Conservation (phyloP, 2,329 filamentous ascomycete species). For the Diaporthe citrichinensis region DNA sequence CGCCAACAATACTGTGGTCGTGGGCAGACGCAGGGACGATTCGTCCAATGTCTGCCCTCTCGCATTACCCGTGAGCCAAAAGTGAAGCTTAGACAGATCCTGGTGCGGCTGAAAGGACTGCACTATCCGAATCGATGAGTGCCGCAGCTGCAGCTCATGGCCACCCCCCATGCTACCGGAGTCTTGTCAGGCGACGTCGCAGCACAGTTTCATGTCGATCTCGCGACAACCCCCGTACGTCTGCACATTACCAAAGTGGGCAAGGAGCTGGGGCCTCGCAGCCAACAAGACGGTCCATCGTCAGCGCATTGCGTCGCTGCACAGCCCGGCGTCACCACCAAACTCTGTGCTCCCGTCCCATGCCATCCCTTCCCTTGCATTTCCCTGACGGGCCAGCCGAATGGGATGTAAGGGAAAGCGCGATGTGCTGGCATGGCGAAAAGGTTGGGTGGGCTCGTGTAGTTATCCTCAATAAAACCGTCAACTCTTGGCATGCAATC, state of each 20-base stretch:
- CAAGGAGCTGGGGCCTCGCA: conserved; percentile 17
- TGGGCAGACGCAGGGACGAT: background rate
- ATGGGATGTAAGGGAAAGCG: conserved; percentile 7
- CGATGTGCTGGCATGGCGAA: conserved; percentile 17
- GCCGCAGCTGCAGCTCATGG: conserved; percentile 9
- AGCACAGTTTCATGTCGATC: conserved; percentile 40
- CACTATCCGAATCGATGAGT: conserved; percentile 12
- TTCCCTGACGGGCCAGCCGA: conserved; percentile 22
- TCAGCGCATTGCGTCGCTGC: conserved; percentile 29
- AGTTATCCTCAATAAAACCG: conserved; percentile 33
- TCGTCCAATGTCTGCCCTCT: conserved; percentile 16
- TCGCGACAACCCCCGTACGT: conserved; percentile 33
- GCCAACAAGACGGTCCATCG: conserved; percentile 1
- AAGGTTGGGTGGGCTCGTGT: conserved; percentile 3
- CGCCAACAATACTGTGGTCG: background rate
- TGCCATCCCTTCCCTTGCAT: conserved; percentile 7
- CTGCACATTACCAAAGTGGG: conserved; percentile 4
- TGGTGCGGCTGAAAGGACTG: conserved; percentile 12
- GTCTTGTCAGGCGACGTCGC: conserved; percentile 37
- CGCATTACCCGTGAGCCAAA: background rate
- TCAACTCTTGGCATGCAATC: conserved; percentile 28
- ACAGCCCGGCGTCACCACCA: conserved; percentile 29
- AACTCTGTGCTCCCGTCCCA: conserved; percentile 22
- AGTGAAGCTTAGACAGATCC: conserved; percentile 11
- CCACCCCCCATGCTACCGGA: conserved; percentile 23